Evolutionary conservation across 1,284 basidiomycete species (phyloP).

Genomic region (Trametes versicolor): DNA sequence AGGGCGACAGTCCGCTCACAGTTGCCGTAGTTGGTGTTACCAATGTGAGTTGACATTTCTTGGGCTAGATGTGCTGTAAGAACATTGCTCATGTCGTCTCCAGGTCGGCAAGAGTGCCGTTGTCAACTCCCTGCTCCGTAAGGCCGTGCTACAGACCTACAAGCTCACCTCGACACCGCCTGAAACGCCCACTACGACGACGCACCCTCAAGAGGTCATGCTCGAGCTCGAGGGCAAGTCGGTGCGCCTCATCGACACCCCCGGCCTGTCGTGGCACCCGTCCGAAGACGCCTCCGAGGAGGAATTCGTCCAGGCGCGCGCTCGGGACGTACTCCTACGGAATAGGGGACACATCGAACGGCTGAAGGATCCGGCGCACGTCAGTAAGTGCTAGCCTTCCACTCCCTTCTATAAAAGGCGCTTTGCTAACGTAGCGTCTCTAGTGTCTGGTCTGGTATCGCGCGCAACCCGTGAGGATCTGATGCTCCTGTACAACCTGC

Average conservation of each 20-base stretch:
- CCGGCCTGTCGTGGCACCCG: constrained; percentile 75
- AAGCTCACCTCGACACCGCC: constrained; percentile 58
- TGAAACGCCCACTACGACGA: constrained; percentile 75
- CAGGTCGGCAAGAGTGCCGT: constrained; percentile 86
- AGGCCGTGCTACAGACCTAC: constrained; percentile 70
- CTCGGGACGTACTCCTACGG: constrained; percentile 79
- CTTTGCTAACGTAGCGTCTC: constrained; percentile 8
- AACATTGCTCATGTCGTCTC: constrained; percentile 22
- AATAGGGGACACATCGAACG: constrained; percentile 90
- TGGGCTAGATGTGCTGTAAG: neutral
- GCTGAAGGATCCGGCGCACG: constrained; percentile 84
- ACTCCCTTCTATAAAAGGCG: neutral
- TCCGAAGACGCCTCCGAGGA: constrained; percentile 53
- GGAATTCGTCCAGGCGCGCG: constrained; percentile 57
- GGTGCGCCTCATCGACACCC: constrained; percentile 84
- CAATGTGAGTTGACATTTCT: constrained; percentile 61
- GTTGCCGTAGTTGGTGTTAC: constrained; percentile 82
- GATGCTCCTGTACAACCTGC: constrained; percentile 90
- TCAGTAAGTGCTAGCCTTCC: constrained; percentile 59
- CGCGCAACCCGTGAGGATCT: constrained; percentile 84
- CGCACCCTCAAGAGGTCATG: constrained; percentile 70
- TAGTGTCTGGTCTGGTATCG: constrained; percentile 81
- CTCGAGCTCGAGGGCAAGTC: constrained; percentile 55
- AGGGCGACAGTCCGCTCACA: constrained; percentile 56
- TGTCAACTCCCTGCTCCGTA: constrained; percentile 76